phyloP scores from a whole-genome alignment of 345 rosid species.

The Cardamine resedifolia region DNA sequence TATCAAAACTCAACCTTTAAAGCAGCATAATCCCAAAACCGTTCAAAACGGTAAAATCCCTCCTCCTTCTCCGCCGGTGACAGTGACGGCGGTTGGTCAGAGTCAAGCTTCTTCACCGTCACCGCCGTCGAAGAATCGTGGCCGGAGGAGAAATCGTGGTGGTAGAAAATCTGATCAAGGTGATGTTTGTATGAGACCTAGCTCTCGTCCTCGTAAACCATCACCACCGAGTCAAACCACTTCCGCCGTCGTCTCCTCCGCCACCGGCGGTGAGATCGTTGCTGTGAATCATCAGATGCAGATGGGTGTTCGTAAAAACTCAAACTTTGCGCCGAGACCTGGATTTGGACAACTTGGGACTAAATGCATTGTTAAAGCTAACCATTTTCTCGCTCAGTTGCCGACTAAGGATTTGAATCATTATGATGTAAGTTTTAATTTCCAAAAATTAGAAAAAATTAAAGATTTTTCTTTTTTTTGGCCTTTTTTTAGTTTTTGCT shows the following conservation, averaged over 20 bases:
- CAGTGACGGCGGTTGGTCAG: conserved; percentile 26
- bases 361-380: conserved; percentile 94
- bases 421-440: conserved; percentile 65
- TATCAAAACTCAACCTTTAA: conserved; percentile 52
- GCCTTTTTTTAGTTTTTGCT: conserved; percentile 7
- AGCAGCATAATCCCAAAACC: conserved; percentile 57
- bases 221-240: background rate
- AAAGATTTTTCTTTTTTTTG: background rate
- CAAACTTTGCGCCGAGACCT: conserved; percentile 79
- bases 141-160: conserved; percentile 92
- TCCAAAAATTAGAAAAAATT: conserved; percentile 9
- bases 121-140: conserved; percentile 62
- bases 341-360: conserved; percentile 90
- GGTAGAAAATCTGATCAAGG: conserved; percentile 92
- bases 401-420: conserved; percentile 92
- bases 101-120: conserved; percentile 71
- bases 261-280: conserved; percentile 3
- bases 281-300: conserved; percentile 40
- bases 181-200: conserved; percentile 81
- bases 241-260: background rate
- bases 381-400: conserved; percentile 92
- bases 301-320: conserved; percentile 67
- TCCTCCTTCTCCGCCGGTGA: conserved; percentile 12
- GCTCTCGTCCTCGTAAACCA: conserved; percentile 93
- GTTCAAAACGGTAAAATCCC: conserved; percentile 68